Base-by-base conservation (phyloP, 2,329 filamentous ascomycete species). In the Metarhizium album region DNA sequence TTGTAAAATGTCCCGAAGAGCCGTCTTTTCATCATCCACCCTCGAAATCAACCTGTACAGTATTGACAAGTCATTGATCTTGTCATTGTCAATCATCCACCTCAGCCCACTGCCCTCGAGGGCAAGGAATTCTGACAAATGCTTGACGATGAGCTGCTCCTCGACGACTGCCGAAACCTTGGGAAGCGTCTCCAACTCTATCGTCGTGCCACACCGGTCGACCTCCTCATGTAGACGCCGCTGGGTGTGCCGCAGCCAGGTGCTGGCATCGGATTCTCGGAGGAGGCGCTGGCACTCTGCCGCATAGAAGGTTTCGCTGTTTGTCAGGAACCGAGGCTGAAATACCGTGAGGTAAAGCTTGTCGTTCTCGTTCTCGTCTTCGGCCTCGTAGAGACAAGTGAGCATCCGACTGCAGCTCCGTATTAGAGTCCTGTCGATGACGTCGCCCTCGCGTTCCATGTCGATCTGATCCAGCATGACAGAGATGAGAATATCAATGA, bases 21-120 rank as follows among this genome's bases (percentile, higher is more conserved):
- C 80, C 0, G 68, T 63, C 63, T 91, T 94, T 52, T 84, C 83
- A 1, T 73, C 66, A 59, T 97, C 90, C 0, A 96, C 86, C 33
- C 88, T 78, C 9, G 79, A 72, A 50, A 95, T 85, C 2, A 97
- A 76, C 18, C 82, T 76, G 65, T 93, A 97, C 3, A 97, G 73
- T 47, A 90, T 83, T n/a, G 76, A 74, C 9, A 98, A 73, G 59
- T 95, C 90, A 3, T 86, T 80, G 33, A 86, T 60, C 55, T 85
- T 82, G 66, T 96, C 86, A 59, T 95, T 90, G 65, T 95, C 87
- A 47, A 97, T 82, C 91, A 98, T 97, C 62, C 83, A 83, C 55
- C 79, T 82, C 42, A 96, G 77, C 0, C 93, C 93, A 54, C 85
- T 95, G 5, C 80, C 80, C 59, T 96, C 89, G 68, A 96, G 82